Evolutionary conservation across 371 early-diverging fungal genomes (phyloP).

Genomic region (Actinomortierella wolfii): DNA sequence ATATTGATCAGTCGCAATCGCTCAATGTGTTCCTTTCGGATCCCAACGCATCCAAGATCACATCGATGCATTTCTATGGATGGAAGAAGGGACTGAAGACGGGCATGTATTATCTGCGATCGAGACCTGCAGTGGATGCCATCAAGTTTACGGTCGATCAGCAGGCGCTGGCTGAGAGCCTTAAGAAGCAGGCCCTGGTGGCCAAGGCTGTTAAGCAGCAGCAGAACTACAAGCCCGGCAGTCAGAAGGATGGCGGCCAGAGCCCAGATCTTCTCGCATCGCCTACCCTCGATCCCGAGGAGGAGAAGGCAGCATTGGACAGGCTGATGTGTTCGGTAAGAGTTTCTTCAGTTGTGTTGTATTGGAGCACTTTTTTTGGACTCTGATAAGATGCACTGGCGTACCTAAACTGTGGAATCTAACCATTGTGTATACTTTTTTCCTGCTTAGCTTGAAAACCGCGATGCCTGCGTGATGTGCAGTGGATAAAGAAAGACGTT

Average conservation of each 20-base stretch:
- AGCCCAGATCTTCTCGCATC: conserved; percentile 39
- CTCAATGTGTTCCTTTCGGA: conserved; percentile 96
- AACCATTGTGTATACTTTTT: background rate
- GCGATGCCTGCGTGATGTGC: conserved; percentile 81
- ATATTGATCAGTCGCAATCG: conserved; percentile 97
- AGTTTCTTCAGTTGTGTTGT: background rate
- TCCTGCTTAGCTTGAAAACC: conserved; percentile 59
- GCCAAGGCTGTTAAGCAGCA: conserved; percentile 44
- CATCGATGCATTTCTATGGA: conserved; percentile 99
- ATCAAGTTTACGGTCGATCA: conserved; percentile 89
- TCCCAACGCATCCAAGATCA: conserved; percentile 92
- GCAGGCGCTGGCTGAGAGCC: conserved; percentile 43
- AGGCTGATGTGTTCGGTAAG: conserved; percentile 65
- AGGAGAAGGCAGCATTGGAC: conserved; percentile 52
- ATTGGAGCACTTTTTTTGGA: background rate
- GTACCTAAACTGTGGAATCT: background rate
- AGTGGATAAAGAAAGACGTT: no score
- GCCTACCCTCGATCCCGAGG: conserved; percentile 51
- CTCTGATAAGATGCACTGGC: background rate
- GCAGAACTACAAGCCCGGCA: background rate
- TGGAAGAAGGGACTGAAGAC: conserved; percentile 99
- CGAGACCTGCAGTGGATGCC: conserved; percentile 96
- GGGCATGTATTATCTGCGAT: conserved; percentile 99
- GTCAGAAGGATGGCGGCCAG: background rate
- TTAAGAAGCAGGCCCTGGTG: conserved; percentile 42